Evolutionary conservation across 164 flowering plant species (phyloP), one percentile per base, ranked within the genome.

Genomic region (Kingdonia uniflora): DNA sequence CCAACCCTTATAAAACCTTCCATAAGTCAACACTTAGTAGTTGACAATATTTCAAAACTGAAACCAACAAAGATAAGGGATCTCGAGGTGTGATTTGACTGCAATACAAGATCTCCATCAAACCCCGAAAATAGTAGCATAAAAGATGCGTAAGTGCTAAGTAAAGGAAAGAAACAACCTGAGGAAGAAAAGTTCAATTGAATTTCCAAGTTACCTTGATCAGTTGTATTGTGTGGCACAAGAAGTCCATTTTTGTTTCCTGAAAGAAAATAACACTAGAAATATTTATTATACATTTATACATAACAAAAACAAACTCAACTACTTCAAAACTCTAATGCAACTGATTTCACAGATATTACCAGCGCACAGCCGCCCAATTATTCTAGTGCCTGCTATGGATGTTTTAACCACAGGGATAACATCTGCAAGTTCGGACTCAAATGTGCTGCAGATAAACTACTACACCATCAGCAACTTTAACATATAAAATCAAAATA

Each of bases 371-470:
- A 87, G 67, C 38, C 95, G 72, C 6, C 98, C 96, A 58, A 91
- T 75, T 33, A 87, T 87, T 62, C 98, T 72, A 49, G 83, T 85
- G 45, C 95, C 96, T 6, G 58, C 81, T 60, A 87, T 81, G 20
- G 98, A 91, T 15, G 96, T 80, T 61, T 91, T 91, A 23, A 87
- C 82, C 20, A 91, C 90, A 19, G 98, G 98, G 52, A 91, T 91
- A 17, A 66, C 80, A 76, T 76, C 90, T 8, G 90, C 81, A 23
- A 91, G 68, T 66, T 87, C 96, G 25, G 95, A 40, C 64, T 91
- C 98, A 71, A 85, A 91, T 0, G 80, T 66, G 56, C 98, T 91
- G 74, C 54, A 65, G 39, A 39, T 59, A 33, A 54, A 15, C 22
- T 14, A 49, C 8, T 35, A n/a, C 35, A 29, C 38, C 53, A 38